Evolutionary conservation across 2,329 filamentous ascomycete species (phyloP).

Genomic region (Fonsecaea monophora): DNA sequence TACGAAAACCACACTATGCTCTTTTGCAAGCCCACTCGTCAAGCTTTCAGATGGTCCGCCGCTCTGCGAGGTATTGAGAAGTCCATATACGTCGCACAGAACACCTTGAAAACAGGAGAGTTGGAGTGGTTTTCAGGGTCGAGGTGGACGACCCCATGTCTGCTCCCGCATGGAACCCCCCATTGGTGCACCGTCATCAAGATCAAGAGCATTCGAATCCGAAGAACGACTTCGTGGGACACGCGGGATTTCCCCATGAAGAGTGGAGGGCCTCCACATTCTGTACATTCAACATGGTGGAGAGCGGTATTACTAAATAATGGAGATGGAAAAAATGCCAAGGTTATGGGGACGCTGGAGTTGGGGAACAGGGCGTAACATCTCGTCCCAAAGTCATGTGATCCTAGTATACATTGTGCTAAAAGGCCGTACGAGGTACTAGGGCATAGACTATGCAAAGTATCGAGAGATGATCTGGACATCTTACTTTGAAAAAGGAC

Average conservation of each 20-base stretch:
- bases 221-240: conserved; percentile 17
- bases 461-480: conserved; percentile 6
- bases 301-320: background rate
- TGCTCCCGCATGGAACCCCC: background rate
- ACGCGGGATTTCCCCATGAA: conserved; percentile 8
- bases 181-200: conserved; percentile 2
- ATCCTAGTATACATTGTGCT: background rate
- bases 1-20: background rate
- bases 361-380: background rate
- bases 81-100: background rate
- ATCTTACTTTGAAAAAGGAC: conserved; percentile 4
- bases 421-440: background rate
- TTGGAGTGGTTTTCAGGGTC: conserved; percentile 4
- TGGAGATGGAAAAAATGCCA: background rate
- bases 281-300: background rate
- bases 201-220: background rate
- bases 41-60: background rate
- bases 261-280: conserved; percentile 13
- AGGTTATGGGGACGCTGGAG: background rate
- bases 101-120: background rate
- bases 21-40: conserved; percentile 3
- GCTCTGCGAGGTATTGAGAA: background rate
- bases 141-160: background rate
- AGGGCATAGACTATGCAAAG: background rate
- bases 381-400: background rate